A percentile compares a stretch with the other conserved stretches of the same genome.
phyloP scores from a whole-genome alignment of 768 basidiomycete genomes.

The Termitomyces sp. region DNA sequence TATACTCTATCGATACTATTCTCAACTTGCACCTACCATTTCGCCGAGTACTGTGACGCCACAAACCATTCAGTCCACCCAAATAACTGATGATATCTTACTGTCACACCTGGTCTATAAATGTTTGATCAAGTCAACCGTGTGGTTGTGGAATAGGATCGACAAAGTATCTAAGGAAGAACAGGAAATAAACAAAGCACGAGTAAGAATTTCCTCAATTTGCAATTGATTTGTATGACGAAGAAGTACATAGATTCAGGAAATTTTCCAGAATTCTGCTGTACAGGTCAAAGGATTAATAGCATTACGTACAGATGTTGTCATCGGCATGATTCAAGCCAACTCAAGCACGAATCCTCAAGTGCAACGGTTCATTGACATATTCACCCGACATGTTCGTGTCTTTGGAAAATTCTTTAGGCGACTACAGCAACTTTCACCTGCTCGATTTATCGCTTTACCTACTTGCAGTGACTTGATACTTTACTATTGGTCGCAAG shows the following conservation, averaged over 20 bases:
- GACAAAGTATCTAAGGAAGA: conserved; percentile 39
- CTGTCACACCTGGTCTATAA: conserved; percentile 73
- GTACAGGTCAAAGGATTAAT: conserved; percentile 51
- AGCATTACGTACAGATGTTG: conserved; percentile 51
- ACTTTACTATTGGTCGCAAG: conserved; percentile 78
- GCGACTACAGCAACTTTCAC: conserved; percentile 59
- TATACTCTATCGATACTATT: conserved; percentile 59
- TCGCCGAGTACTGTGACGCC: conserved; percentile 32
- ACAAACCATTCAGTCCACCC: conserved; percentile 38
- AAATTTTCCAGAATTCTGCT: conserved; percentile 57
- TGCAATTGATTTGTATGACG: neutral
- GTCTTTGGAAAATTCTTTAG: conserved; percentile 80
- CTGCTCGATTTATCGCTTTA: conserved; percentile 54
- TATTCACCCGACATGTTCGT: conserved; percentile 64
- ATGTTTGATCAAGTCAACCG: conserved; percentile 60
- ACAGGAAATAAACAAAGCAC: conserved; percentile 38
- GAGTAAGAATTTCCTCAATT: conserved; percentile 36
- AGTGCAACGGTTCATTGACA: conserved; percentile 40
- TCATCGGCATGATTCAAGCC: conserved; percentile 35
- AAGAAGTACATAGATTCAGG: conserved; percentile 42
- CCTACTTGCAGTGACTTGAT: conserved; percentile 64
- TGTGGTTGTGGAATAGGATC: conserved; percentile 66
- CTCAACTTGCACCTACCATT: conserved; percentile 39
- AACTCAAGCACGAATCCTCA: conserved; percentile 24
- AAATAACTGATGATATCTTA: conserved; percentile 34